Evolutionary conservation across 1,284 basidiomycete species (phyloP).

Genomic region (Fomitopsis pinicola): DNA sequence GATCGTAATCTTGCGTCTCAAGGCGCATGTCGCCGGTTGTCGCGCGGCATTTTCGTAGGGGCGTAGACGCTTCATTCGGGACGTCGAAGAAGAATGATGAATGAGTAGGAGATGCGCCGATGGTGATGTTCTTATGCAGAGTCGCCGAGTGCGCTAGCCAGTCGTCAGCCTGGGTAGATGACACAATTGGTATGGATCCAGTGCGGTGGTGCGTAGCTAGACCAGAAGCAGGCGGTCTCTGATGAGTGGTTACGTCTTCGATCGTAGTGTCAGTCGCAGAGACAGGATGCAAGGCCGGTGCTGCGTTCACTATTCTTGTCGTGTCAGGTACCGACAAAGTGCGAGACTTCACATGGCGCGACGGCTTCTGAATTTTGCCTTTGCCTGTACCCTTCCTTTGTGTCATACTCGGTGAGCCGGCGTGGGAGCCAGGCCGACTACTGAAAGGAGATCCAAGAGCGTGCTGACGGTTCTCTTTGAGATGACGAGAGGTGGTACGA

Average conservation of each 20-base stretch:
- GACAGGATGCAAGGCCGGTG: not conserved
- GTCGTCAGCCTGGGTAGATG: constrained; percentile 18
- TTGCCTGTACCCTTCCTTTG: constrained; percentile 12
- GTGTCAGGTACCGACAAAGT: constrained; percentile 28
- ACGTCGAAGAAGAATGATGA: constrained; percentile 26
- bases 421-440: constrained; percentile 39
- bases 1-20: constrained; percentile 5
- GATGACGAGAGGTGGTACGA: constrained; percentile 39
- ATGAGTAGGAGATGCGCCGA: constrained; percentile 19
- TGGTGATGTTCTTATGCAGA: constrained; percentile 15
- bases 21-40: constrained; percentile 15
- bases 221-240: not conserved
- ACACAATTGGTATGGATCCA: constrained; percentile 21
- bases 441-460: constrained; percentile 34
- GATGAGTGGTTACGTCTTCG: not conserved
- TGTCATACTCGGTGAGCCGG: constrained; percentile 33
- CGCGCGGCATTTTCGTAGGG: constrained; percentile 19
- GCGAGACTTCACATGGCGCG: constrained; percentile 27
- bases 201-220: constrained; percentile 19
- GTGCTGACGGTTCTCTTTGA: constrained; percentile 42
- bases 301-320: not conserved
- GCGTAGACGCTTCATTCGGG: constrained; percentile 29
- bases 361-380: constrained; percentile 10
- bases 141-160: constrained; percentile 29
- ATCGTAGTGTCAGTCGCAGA: not conserved